Evolutionary conservation across 208 protist genomes (phyloP), one percentile per base, ranked within the genome.

Genomic region (Trypanosoma boissoni): DNA sequence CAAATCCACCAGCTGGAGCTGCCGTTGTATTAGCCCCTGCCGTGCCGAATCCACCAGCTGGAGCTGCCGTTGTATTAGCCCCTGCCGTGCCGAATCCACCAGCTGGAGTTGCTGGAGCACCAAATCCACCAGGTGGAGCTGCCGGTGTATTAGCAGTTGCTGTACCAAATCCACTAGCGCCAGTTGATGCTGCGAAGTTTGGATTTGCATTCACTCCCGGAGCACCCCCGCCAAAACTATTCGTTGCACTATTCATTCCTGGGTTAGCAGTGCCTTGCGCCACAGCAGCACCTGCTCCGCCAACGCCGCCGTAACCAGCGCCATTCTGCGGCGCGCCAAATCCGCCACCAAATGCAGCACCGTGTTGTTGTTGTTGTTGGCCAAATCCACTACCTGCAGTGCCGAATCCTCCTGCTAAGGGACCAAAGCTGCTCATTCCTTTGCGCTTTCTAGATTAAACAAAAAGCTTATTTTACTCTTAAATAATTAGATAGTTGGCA

Each of bases 1-100:
- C 68, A 56, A 79, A 79, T 26, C 68, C 68, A 27, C 26, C 54
- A 53, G 63, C 6, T 39, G 63, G 26, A 4, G n/a, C 28, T 24
- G 44, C 36, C 10, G 23, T 37, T 2, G 60, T 12, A 27, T 55
- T 26, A 48, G 48, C 57, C 0, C 39, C 39, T 41, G 49, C n/a
- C 12, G 60, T 20, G 31, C 16, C 12, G 14, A 24, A n/a, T 39
- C 60, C 53, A 2, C 36, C 44, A 59, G 52, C 43, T 24, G 43
- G 9, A 21, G 28, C n/a, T 31, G 31, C 29, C 1, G 37, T 66
- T n/a, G 34, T 31, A n/a, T 51, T 64, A 16, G 53, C 31, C 14
- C 55, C 20, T 61, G 64, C 62, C 37, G 52, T 48, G 36, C 55
- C 55, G 41, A 34, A n/a, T 21, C 9, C 24, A 4, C 42, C 31